phyloP scores from a whole-genome alignment of 306 rosid genomes.

The Hippophae gyantsensis region DNA sequence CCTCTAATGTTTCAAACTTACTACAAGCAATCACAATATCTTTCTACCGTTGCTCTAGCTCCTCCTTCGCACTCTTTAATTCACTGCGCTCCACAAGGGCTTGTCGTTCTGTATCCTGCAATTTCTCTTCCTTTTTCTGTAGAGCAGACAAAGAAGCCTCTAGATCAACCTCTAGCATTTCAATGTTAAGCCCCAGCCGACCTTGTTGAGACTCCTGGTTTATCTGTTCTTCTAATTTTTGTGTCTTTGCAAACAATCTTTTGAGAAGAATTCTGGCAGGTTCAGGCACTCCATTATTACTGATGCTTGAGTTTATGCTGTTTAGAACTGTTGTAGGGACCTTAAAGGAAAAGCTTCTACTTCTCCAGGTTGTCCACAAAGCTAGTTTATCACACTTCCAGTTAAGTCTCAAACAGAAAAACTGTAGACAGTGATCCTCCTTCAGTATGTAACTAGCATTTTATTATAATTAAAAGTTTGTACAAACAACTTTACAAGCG shows the following conservation, averaged over 20 bases:
- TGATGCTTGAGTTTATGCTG: conserved; percentile 27
- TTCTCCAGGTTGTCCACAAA: conserved; percentile 15
- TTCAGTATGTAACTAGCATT: neutral
- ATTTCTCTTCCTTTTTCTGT: conserved; percentile 68
- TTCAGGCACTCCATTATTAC: conserved; percentile 50
- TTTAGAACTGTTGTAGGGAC: conserved; percentile 38
- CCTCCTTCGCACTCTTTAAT: conserved; percentile 50
- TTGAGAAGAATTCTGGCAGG: conserved; percentile 74
- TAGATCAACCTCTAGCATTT: conserved; percentile 57
- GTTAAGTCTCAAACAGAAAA: conserved; percentile 30
- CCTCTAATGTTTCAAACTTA: conserved; percentile 44
- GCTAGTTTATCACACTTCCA: conserved; percentile 26
- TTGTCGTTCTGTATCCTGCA: conserved; percentile 55
- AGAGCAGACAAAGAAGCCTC: conserved; percentile 48
- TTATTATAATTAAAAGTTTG: neutral
- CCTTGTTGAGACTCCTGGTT: conserved; percentile 28
- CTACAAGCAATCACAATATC: conserved; percentile 46
- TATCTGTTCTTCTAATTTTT: conserved; percentile 56
- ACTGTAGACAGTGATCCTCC: conserved; percentile 34
- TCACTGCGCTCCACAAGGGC: conserved; percentile 48
- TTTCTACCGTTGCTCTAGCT: conserved; percentile 59
- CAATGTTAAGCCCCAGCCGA: conserved; percentile 45
- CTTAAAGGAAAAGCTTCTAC: conserved; percentile 26
- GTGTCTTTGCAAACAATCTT: conserved; percentile 72
- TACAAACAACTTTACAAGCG: neutral